Evolutionary conservation across 306 rosid species (phyloP).

Genomic region (Senna siamea): DNA sequence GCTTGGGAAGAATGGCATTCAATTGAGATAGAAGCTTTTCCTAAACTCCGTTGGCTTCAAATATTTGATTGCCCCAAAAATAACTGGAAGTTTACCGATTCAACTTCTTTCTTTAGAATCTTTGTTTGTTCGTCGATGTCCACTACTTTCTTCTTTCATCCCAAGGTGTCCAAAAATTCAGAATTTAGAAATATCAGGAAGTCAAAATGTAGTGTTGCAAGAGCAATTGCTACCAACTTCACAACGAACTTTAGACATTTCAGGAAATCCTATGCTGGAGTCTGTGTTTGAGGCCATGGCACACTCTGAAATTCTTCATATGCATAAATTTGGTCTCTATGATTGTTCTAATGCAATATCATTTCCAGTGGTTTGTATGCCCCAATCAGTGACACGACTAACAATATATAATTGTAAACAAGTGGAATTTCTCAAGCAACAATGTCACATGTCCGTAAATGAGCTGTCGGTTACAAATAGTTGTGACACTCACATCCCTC

Average conservation of each 20-base stretch:
- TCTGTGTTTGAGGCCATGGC: conserved; percentile 1
- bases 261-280: not conserved
- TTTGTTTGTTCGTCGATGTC: rapidly evolving
- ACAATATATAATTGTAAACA: not conserved
- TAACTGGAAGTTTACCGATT: not conserved
- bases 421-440: conserved; percentile 4
- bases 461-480: not conserved
- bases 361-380: not conserved
- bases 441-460: not conserved
- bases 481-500: too few species aligned
- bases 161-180: not conserved
- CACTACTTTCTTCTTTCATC: not conserved
- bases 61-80: not conserved
- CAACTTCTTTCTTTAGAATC: not conserved
- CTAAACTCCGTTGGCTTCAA: not conserved
- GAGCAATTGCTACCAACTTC: not conserved
- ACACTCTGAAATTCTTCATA: not conserved
- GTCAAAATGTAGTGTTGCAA: not conserved
- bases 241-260: not conserved
- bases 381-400: not conserved
- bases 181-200: not conserved
- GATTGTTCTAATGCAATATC: not conserved
- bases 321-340: not conserved
- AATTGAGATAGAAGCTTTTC: conserved; percentile 7
- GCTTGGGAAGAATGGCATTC: conserved; percentile 11